phyloP scores from a whole-genome alignment of 2,329 filamentous ascomycete species.

The Colletotrichum orchidophilum region DNA sequence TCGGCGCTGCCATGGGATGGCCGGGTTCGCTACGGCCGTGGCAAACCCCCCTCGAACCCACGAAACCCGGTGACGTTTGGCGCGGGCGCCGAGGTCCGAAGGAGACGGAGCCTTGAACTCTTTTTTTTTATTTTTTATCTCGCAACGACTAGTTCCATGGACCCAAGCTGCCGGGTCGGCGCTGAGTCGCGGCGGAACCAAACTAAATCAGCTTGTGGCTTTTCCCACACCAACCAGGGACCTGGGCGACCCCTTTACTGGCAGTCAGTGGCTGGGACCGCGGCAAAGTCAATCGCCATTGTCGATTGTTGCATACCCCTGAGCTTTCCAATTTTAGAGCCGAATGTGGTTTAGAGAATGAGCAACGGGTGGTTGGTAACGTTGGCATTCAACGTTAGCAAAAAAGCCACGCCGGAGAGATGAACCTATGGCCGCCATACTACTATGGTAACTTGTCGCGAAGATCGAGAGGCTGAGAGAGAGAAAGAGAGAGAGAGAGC shows the following conservation, averaged over 20 bases:
- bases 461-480: neutral
- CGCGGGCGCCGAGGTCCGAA: neutral
- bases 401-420: neutral
- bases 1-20: neutral
- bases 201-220: neutral
- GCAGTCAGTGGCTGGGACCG: neutral
- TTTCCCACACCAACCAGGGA: neutral
- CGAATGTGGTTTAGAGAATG: neutral
- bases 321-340: neutral
- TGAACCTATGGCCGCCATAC: neutral
- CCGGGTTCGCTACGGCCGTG: neutral
- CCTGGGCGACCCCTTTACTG: neutral
- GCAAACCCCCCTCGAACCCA: too few species aligned
- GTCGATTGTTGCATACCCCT: neutral
- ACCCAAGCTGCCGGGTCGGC: neutral
- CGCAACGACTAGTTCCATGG: neutral
- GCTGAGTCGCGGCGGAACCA: neutral
- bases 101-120: neutral
- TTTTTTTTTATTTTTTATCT: neutral
- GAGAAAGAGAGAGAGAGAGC: neutral
- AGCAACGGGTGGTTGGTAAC: neutral
- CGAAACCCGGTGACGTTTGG: neutral
- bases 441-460: neutral
- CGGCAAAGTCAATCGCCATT: neutral
- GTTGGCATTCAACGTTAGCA: neutral